phyloP scores from a whole-genome alignment of 2,329 filamentous ascomycete genomes.

The Sarocladiaceae sp. region DNA sequence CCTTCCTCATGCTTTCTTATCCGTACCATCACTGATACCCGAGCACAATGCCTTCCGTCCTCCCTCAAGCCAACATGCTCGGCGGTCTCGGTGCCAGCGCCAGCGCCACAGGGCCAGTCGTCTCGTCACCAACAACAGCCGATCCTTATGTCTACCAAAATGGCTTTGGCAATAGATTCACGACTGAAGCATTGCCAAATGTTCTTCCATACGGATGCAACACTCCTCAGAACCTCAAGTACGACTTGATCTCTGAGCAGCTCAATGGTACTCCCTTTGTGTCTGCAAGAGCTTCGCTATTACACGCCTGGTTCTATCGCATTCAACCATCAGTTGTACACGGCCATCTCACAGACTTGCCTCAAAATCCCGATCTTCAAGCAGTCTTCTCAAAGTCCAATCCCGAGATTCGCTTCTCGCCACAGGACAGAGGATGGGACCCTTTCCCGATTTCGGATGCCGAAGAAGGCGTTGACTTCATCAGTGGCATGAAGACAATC shows the following conservation, averaged over 20 bases:
- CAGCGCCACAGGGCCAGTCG: conserved; percentile 17
- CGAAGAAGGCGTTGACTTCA: conserved; percentile 32
- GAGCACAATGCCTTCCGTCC: background rate
- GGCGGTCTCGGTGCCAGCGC: conserved; percentile 13
- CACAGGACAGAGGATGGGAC: conserved; percentile 44
- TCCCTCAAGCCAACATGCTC: conserved; percentile 1
- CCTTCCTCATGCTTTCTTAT: background rate
- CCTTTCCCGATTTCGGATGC: conserved; percentile 31
- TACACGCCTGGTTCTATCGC: conserved; percentile 30
- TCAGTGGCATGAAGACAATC: conserved; percentile 43
- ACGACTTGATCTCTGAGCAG: conserved; percentile 42
- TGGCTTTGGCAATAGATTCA: conserved; percentile 50
- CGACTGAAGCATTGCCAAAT: conserved; percentile 40
- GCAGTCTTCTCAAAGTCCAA: conserved; percentile 39
- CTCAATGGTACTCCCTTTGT: conserved; percentile 38
- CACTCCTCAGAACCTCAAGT: conserved; percentile 37
- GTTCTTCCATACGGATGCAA: conserved; percentile 41
- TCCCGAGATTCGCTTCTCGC: conserved; percentile 37
- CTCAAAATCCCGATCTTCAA: conserved; percentile 29
- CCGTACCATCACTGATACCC: background rate
- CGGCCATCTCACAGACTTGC: conserved; percentile 8
- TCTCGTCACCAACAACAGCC: conserved; percentile 18
- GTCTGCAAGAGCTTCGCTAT: conserved; percentile 22
- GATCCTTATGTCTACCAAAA: conserved; percentile 50
- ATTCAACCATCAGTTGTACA: conserved; percentile 29